Evolutionary conservation across 257 asterid genomes (phyloP).

Genomic region (Euphrasia confusa): DNA sequence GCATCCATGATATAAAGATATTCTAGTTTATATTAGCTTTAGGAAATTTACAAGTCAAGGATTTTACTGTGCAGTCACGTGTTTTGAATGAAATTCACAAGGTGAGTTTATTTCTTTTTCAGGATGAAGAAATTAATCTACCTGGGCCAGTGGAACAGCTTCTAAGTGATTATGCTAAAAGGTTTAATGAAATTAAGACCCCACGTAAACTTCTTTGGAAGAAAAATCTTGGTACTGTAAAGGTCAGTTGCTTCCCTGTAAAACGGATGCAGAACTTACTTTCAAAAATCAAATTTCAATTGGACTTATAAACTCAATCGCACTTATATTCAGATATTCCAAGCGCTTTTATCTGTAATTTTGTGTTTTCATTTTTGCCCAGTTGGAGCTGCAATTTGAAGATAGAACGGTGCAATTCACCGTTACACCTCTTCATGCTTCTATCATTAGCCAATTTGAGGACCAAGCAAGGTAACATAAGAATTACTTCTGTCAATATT

Average conservation of each 20-base stretch:
- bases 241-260: constrained; percentile 57
- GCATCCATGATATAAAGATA: constrained; percentile 4
- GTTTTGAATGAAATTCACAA: constrained; percentile 13
- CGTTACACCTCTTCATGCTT: constrained; percentile 89
- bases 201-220: constrained; percentile 97
- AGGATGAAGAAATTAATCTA: constrained; percentile 76
- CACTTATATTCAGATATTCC: not conserved
- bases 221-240: constrained; percentile 92
- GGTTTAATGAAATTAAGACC: constrained; percentile 80
- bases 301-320: constrained; percentile 11
- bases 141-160: constrained; percentile 72
- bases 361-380: constrained; percentile 23
- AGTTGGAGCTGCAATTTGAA: constrained; percentile 96
- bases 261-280: constrained; percentile 12
- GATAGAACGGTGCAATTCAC: constrained; percentile 66
- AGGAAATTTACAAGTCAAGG: not conserved
- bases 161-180: constrained; percentile 76
- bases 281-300: not conserved
- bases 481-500: constrained; percentile 7
- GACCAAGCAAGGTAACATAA: constrained; percentile 67
- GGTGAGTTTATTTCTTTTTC: constrained; percentile 28
- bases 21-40: not conserved
- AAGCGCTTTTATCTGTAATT: constrained; percentile 10
- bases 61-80: constrained; percentile 11
- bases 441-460: constrained; percentile 86